Evolutionary conservation across 1,284 basidiomycete genomes (phyloP).

Genomic region (Fomes fomentarius): DNA sequence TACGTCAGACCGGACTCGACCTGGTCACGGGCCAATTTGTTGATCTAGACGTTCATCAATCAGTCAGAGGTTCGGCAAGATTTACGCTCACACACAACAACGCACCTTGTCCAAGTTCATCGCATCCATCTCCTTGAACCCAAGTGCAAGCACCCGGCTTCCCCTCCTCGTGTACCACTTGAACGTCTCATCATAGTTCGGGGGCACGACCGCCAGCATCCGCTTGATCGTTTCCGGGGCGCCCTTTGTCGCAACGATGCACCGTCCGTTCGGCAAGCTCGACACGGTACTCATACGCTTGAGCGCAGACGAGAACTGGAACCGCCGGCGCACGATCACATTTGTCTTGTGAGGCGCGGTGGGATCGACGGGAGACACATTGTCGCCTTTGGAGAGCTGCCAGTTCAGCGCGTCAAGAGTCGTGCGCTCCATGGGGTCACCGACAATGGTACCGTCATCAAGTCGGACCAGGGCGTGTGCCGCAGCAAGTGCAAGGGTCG

Average conservation of each 20-base stretch:
- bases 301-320: constrained; percentile 94
- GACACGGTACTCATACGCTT: constrained; percentile 96
- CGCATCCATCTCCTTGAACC: constrained; percentile 78
- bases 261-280: constrained; percentile 61
- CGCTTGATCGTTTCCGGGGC: constrained; percentile 92
- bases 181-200: constrained; percentile 88
- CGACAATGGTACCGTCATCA: constrained; percentile 91
- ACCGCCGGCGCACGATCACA: constrained; percentile 83
- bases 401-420: constrained; percentile 93
- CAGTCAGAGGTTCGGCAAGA: not conserved
- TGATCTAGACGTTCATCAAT: constrained; percentile 61
- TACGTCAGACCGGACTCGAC: constrained; percentile 82
- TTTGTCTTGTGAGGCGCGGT: constrained; percentile 60
- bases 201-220: constrained; percentile 80
- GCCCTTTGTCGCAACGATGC: constrained; percentile 83
- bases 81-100: not conserved
- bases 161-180: constrained; percentile 92
- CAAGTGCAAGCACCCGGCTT: constrained; percentile 89
- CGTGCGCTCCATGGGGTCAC: constrained; percentile 99
- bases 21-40: constrained; percentile 77
- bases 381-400: constrained; percentile 84
- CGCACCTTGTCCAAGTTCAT: constrained; percentile 69
- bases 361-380: constrained; percentile 60
- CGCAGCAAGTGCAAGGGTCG: constrained; percentile 87
- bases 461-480: constrained; percentile 95